Evolutionary conservation across 2,329 filamentous ascomycete species (phyloP).

Genomic region (Colletotrichum sp.): DNA sequence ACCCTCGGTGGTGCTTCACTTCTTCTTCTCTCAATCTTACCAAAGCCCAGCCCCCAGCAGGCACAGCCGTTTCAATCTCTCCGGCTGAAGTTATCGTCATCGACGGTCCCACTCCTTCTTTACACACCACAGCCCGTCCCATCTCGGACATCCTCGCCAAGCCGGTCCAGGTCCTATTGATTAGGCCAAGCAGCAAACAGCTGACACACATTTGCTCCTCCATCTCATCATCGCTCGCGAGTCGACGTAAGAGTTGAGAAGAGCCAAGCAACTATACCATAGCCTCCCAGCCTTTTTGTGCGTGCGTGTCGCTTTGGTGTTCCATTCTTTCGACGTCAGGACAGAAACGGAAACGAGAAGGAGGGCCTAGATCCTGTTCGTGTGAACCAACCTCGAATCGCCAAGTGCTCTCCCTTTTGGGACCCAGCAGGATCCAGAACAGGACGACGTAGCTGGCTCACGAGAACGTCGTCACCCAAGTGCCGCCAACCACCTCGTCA

Average conservation of each 20-base stretch:
- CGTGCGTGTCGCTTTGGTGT: background rate
- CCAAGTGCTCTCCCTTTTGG: background rate
- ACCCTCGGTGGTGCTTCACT: conserved; percentile 7
- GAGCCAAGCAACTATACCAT: background rate
- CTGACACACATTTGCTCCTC: background rate
- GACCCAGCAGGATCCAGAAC: background rate
- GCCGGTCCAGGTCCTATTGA: conserved; percentile 11
- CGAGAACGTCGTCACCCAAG: background rate
- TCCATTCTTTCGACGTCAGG: conserved; percentile 1
- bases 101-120: conserved; percentile 7
- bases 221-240: background rate
- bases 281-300: background rate
- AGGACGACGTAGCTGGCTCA: background rate
- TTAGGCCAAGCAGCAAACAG: background rate
- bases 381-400: background rate
- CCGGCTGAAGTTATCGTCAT: conserved; percentile 9
- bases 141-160: background rate
- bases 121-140: background rate
- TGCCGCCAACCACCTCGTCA: conserved; percentile 5
- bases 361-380: background rate
- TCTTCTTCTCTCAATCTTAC: background rate
- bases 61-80: conserved; percentile 11
- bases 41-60: background rate
- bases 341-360: background rate
- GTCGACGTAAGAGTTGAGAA: background rate